These are phyloP conservation scores for Gyromitra esculenta DNA, from an alignment of 2,329 filamentous ascomycete genomes.

Conservation along the genomic window DNA sequence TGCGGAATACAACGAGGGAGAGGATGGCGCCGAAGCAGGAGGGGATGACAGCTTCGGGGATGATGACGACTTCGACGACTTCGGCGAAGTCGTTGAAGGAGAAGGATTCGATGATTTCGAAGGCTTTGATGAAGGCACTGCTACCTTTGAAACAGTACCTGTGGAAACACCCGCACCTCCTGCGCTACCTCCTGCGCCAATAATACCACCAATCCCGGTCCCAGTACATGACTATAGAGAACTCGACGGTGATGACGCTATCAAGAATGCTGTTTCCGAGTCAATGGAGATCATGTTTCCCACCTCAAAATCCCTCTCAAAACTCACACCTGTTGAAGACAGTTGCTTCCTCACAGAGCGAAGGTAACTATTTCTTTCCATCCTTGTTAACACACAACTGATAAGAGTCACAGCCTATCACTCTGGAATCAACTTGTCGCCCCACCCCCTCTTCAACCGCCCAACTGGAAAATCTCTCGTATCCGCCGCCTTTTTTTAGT, in stretches of 20 bases:
- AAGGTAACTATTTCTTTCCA: slow-evolving; percentile 48
- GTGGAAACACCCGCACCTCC: slow-evolving; percentile 59
- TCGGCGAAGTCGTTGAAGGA: slow-evolving; percentile 63
- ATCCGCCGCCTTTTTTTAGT: slow-evolving; percentile 95
- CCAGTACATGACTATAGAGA: slow-evolving; percentile 74
- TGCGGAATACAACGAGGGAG: slow-evolving; percentile 48
- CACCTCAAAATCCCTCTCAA: slow-evolving; percentile 21
- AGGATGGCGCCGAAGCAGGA: slow-evolving; percentile 68
- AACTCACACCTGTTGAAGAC: slow-evolving; percentile 39
- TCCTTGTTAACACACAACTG: slow-evolving; percentile 1
- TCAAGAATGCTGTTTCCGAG: slow-evolving; percentile 59
- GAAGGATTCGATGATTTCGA: slow-evolving; percentile 72
- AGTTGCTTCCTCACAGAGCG: slow-evolving; percentile 57
- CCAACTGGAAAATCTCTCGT: slow-evolving; percentile 96
- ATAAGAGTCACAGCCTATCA: slow-evolving; percentile 63
- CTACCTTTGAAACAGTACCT: slow-evolving; percentile 60
- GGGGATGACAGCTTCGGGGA: slow-evolving; percentile 68
- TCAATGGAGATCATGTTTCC: slow-evolving; percentile 54
- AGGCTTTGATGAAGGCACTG: slow-evolving; percentile 68
- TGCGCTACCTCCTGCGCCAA: slow-evolving; percentile 58
- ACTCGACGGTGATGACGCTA: slow-evolving; percentile 69
- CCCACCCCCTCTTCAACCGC: slow-evolving; percentile 90
- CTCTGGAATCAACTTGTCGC: slow-evolving; percentile 97
- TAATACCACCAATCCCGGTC: slow-evolving; percentile 49
- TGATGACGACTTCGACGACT: slow-evolving; percentile 74